Base-by-base conservation (phyloP, 306 rosid genomes). In the Ammopiptanthus mongolicus region DNA sequence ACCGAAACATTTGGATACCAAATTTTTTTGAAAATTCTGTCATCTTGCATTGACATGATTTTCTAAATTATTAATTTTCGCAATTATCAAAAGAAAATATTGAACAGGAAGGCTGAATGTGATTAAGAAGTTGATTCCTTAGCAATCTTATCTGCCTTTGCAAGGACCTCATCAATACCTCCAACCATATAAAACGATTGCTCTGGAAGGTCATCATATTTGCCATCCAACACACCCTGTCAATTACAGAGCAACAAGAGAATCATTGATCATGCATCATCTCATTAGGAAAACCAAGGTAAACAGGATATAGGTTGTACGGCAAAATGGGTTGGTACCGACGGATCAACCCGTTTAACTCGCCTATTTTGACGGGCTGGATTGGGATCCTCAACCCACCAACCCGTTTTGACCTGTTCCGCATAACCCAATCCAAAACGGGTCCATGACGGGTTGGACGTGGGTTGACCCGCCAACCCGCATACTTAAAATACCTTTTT, bases 101-200 rank as follows among this genome's bases (percentile, higher is more conserved):
- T 23, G 9, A 23, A 17, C 55, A 34, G 72, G 0, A 65, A 28
- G 65, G 25, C 25, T 23, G 25, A 23, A 25, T 58, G 71, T 3
- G 79, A 68, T 50, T 80, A 88, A 63, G 92, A 86, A 2, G 93
- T 91, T 3, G 90, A 83, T 77, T 95, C 99, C 90, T 78, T 95
- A n/a, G 99, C 85, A 62, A 95, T 90, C 97, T 92, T 95, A 82
- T 95, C 99, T 5, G 98, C 98, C 88, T 95, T 92, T 0, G 96
- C 98, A 79, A 95, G 69, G 71, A 90, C 98, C 80, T 95, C 99
- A 0, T 95, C 99, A 67, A 95, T 95, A 15, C 99, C 99, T 31
- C 99, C 98, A 53, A 95, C 99, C 99, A 95, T 95, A 84, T 95
- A 95, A 78, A 95, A 95, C 15, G 99, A 79, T n/a, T 95, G 99